Percentiles rank a stretch among this genome's conserved stretches.
These are phyloP conservation scores for Daedaleopsis sinensis DNA, from an alignment of 768 basidiomycete species.

Conservation along the genomic window DNA sequence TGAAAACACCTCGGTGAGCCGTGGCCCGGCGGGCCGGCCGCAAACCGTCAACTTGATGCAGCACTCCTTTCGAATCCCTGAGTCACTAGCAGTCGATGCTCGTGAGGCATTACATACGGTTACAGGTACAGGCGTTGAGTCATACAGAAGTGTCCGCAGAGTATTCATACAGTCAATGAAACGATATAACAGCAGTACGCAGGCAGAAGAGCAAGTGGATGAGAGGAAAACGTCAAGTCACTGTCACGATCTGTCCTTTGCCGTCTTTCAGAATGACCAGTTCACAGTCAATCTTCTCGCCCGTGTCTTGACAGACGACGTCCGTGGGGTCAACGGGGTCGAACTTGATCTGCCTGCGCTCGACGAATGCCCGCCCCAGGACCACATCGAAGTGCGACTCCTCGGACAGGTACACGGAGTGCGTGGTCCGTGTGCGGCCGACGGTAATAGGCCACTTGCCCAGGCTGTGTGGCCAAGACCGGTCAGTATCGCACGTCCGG, in stretches of 20 bases:
- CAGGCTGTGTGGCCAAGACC: slow-evolving; percentile 42
- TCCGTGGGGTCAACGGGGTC: slow-evolving; percentile 86
- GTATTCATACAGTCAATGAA: not conserved
- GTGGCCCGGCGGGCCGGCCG: too few species aligned
- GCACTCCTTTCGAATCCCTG: too few species aligned
- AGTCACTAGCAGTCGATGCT: too few species aligned
- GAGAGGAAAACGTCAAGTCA: slow-evolving; percentile 54
- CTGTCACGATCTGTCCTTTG: slow-evolving; percentile 85
- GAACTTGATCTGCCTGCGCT: slow-evolving; percentile 75
- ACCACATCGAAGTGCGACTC: slow-evolving; percentile 97
- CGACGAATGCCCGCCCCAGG: slow-evolving; percentile 84
- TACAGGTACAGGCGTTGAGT: not conserved
- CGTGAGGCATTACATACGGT: not conserved
- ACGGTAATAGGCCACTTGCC: slow-evolving; percentile 86
- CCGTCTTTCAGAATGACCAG: slow-evolving; percentile 92
- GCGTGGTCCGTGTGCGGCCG: slow-evolving; percentile 41
- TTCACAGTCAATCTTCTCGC: slow-evolving; percentile 91
- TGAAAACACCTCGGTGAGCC: too few species aligned
- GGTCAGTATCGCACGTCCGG: not conserved
- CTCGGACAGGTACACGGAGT: slow-evolving; percentile 85
- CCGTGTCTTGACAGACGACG: slow-evolving; percentile 89
- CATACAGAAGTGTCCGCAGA: not conserved
- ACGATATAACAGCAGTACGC: too few species aligned
- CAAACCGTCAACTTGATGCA: too few species aligned
- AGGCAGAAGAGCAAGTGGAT: not conserved